Percentiles rank a stretch among this genome's conserved stretches.
These are phyloP conservation scores for Penicillium robsamsonii DNA, from an alignment of 495 filamentous ascomycete genomes.

Conservation along the genomic window DNA sequence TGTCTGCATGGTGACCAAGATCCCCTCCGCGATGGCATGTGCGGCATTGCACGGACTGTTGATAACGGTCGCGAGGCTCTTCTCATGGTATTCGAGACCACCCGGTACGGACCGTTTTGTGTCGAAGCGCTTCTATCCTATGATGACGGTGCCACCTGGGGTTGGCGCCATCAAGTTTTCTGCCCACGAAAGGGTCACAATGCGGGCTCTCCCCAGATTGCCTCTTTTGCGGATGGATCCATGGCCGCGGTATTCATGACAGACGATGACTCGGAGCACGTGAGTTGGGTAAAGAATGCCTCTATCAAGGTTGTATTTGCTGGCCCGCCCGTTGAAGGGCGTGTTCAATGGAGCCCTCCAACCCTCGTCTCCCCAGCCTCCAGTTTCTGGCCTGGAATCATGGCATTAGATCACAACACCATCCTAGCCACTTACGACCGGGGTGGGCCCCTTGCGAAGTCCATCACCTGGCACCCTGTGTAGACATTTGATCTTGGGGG, in stretches of 20 bases:
- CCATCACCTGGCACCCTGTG: conserved; percentile 28
- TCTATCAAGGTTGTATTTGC: conserved; percentile 43
- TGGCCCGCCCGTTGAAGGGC: conserved; percentile 35
- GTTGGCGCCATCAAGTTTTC: conserved; percentile 51
- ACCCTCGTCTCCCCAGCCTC: conserved; percentile 28
- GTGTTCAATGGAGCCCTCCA: conserved; percentile 34
- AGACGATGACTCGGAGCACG: conserved; percentile 49
- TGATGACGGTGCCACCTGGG: conserved; percentile 57
- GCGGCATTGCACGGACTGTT: conserved; percentile 47
- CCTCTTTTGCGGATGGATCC: conserved; percentile 54
- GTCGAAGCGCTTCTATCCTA: conserved; percentile 56
- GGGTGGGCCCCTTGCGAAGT: conserved; percentile 36
- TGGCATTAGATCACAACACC: conserved; percentile 36
- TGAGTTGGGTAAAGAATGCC: conserved; percentile 42
- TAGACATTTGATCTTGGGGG: neutral
- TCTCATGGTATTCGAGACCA: conserved; percentile 60
- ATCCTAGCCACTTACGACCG: conserved; percentile 44
- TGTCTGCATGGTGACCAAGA: conserved; percentile 48
- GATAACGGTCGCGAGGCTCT: conserved; percentile 47
- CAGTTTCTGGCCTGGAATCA: conserved; percentile 47
- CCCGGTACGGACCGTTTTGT: conserved; percentile 47
- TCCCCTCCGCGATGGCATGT: conserved; percentile 59
- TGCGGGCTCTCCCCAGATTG: conserved; percentile 60
- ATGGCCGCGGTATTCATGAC: conserved; percentile 62
- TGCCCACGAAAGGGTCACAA: conserved; percentile 42